Conservation (phyloP, 441 rosid species). For the Biscutella laevigata region DNA sequence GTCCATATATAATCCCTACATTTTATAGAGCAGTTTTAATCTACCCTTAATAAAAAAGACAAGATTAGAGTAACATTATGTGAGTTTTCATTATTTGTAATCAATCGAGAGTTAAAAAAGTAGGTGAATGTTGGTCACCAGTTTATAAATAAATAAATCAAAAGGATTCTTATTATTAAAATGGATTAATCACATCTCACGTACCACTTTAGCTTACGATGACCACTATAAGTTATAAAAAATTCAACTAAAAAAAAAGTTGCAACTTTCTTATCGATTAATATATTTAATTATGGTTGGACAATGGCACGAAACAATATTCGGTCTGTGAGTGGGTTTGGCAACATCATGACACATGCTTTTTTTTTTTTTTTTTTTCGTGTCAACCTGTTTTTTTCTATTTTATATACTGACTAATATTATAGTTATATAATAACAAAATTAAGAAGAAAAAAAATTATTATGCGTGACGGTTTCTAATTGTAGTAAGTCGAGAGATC, state of each 20-base stretch:
- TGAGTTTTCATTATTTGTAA: neutral
- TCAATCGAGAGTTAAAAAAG: neutral
- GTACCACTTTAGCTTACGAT: neutral
- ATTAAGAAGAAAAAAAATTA: no score
- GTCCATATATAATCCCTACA: neutral
- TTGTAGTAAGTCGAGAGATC: no score
- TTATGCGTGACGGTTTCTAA: no score
- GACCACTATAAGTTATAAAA: neutral
- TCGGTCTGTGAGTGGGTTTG: conserved; percentile 27
- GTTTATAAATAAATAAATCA: neutral
- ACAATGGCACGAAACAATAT: conserved; percentile 21
- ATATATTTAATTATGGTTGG: conserved; percentile 2
- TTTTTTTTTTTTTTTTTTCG: no score
- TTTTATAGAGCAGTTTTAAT: neutral
- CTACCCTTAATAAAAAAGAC: neutral
- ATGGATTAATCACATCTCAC: conserved; percentile 7
- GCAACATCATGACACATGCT: conserved; percentile 29
- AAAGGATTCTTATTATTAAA: neutral
- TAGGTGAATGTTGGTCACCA: conserved; percentile 14
- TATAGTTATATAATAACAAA: no score
- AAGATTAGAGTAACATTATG: neutral
- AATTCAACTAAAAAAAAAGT: no score
- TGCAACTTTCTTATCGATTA: no score
- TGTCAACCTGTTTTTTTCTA: no score
- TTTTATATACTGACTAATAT: no score